Base-by-base conservation (phyloP, 1,284 basidiomycete genomes). In the Cryptococcus hybrid region DNA sequence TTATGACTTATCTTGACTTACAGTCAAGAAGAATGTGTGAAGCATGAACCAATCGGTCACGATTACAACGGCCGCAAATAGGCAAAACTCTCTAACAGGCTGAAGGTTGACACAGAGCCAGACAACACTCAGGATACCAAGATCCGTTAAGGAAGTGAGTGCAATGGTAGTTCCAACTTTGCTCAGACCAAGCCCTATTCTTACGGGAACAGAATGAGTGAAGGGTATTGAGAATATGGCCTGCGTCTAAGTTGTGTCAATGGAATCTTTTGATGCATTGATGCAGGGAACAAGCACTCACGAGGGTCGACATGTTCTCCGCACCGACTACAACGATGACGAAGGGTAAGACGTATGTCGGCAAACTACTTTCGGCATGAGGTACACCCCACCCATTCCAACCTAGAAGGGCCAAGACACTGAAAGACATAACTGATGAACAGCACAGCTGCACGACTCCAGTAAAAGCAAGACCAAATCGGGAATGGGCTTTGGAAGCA, bases 231-330 rank as follows among this genome's bases (percentile, higher is more conserved):
- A 88, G 24, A 89, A 86, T 42, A 99, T 90, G 0, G 92, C 92
- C 67, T 91, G 87, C 18, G 92, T 88, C 89, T 90, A 40, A 5
- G 24, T 7, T n/a, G 39, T 37, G 39, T 15, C 36, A 40, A 15
- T 30, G 37, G 4, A 52, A 30, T 11, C 4, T 39, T 43, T 9
- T 43, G 12, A 45, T 35, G 4, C 6, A 12, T 39, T 38, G 18
- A 42, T 42, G 40, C 40, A 42, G n/a, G 40, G 40, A 11, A n/a
- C 9, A 9, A 37, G 2, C 9, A 61, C 86, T 69, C 73, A 93
- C 91, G 70, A 99, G 81, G 67, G 88, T 89, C 73, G 92, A 91
- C 94, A 98, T 98, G 70, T 97, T 97, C 79, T 98, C 95, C 1
- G 92, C 89, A 7, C 95, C 95, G 18, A 97, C 90, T 64, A 98